Evolutionary conservation across 192 early-diverging fungal genomes (phyloP), one percentile per base, ranked within the genome.

Genomic region (Coemansia sp.): DNA sequence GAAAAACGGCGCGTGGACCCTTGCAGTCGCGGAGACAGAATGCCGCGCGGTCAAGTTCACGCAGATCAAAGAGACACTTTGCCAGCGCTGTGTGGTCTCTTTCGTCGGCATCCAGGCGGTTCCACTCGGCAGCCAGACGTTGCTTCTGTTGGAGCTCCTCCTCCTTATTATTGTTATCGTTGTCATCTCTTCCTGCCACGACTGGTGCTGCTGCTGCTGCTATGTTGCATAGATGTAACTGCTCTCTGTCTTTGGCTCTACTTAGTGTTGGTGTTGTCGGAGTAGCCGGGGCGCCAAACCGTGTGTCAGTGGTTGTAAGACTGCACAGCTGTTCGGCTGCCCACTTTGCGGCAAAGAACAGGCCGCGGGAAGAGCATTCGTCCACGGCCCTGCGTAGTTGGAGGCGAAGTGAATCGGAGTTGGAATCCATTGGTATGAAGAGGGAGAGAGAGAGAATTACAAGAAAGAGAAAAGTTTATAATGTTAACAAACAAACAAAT

Each of bases 261-360:
- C 48, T 32, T 43, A 13, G n/a, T 13, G 22, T 6, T 18, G 42
- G 36, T 13, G 55, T 46, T 26, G 65, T 54, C 39, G 40, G 40
- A 15, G 54, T 49, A n/a, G 39, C 4, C 13, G 39, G 48, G 12
- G 26, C 54, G n/a, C 62, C 16, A 16, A 71, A 13, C 12, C 41
- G 42, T 26, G 41, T n/a, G 41, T 59, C 52, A 2, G 52, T 62
- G 59, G 52, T 16, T 5, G 67, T 42, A 11, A 77, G 61, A 21
- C 60, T 70, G 62, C 79, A 82, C n/a, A 82, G 71, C 58, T 82
- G 79, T 65, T 82, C 79, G 11, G 65, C 63, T 9, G 90, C 90
- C 92, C 92, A 93, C 71, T 92, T 90, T 11, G 89, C 86, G 8
- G 90, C 77, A 76, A 90, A 85, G 61, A 86, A 83, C 51, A 93